phyloP scores from a whole-genome alignment of 371 early-diverging fungal genomes.

The Entomophthora muscae region DNA sequence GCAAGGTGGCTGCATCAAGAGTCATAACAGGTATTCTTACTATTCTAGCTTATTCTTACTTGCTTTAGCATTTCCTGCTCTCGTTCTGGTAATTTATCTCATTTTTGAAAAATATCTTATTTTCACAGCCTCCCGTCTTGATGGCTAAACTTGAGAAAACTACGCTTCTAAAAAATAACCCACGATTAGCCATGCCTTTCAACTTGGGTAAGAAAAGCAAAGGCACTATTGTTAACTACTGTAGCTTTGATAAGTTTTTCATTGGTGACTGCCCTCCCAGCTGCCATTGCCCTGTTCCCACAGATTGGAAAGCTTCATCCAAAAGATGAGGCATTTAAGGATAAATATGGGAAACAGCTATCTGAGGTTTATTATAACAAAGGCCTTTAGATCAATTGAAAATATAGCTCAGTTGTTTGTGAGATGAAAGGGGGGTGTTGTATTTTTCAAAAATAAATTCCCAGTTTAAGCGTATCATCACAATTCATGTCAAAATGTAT shows the following conservation, averaged over 20 bases:
- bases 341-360: not conserved
- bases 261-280: conserved; percentile 53
- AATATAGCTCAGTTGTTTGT: too few species aligned
- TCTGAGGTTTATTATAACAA: not conserved
- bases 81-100: conserved; percentile 2
- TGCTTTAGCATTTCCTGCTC: not conserved
- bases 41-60: not conserved
- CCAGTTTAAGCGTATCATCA: too few species aligned
- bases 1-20: not conserved
- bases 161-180: not conserved
- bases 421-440: too few species aligned
- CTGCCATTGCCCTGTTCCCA: conserved; percentile 68
- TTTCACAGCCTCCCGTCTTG: not conserved
- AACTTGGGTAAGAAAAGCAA: not conserved
- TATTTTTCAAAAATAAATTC: too few species aligned
- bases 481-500: too few species aligned
- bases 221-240: not conserved
- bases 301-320: conserved; percentile 17
- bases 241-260: conserved; percentile 36
- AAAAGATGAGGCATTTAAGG: not conserved
- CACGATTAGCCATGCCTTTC: conserved; percentile 1
- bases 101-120: not conserved
- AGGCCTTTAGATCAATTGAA: not conserved
- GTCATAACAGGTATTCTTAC: conserved; percentile 3
- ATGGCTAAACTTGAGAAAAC: not conserved